Conservation (phyloP, 441 rosid genomes). For the Gossypium davidsonii region DNA sequence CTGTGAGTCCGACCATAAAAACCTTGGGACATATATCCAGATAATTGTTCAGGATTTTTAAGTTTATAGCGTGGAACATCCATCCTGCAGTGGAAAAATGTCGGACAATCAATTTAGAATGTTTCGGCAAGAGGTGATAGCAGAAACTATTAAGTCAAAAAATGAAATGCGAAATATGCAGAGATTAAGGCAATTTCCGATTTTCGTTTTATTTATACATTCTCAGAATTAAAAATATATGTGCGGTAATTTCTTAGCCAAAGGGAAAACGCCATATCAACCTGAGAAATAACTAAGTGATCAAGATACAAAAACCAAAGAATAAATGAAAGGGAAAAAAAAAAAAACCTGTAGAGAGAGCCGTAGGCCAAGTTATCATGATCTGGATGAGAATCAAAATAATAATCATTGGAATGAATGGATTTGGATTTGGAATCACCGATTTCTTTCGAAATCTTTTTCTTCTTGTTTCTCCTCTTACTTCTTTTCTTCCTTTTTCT, state of each 20-base stretch:
- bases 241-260: background rate
- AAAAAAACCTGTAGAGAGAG: conserved; percentile 59
- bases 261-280: background rate
- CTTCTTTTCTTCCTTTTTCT: conserved; percentile 27
- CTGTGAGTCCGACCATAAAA: conserved; percentile 29
- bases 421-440: conserved; percentile 49
- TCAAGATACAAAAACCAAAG: background rate
- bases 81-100: conserved; percentile 52
- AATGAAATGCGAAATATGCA: background rate
- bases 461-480: conserved; percentile 30
- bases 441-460: conserved; percentile 24
- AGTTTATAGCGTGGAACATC: conserved; percentile 70
- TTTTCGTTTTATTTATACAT: background rate
- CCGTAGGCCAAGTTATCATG: conserved; percentile 80
- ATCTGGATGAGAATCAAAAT: conserved; percentile 82
- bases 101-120: background rate
- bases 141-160: background rate
- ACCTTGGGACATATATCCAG: conserved; percentile 29
- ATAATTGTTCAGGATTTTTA: conserved; percentile 31
- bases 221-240: background rate
- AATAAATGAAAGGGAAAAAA: background rate
- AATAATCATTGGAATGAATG: conserved; percentile 59
- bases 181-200: background rate
- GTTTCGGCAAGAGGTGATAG: background rate
- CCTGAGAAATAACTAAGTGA: background rate